Evolutionary conservation across 495 filamentous ascomycete genomes (phyloP), one percentile per base, ranked within the genome.

Genomic region (Platismatia glauca): DNA sequence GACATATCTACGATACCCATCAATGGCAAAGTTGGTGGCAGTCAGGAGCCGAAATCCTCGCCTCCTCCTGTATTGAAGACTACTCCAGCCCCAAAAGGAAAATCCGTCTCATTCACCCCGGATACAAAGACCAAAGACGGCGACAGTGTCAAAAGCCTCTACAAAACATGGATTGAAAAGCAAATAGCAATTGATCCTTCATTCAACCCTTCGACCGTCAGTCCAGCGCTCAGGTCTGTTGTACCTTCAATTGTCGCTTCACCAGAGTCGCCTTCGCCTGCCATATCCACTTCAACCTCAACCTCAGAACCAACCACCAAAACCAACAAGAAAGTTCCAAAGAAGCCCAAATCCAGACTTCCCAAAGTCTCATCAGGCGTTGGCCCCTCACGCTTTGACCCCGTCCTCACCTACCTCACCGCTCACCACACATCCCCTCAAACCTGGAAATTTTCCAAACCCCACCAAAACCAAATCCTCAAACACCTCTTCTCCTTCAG

Each of bases 401-500:
- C 85, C 7, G 84, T 89, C 61, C 81, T 95, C 43, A 76, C 74
- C 27, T 96, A 96, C 71, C 78, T 96, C 27, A 79, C 77, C 31
- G 79, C 81, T 70, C 92, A 89, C 80, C 76, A 86, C 71, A 81
- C 79, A 50, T 78, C 82, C 55, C 84, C 82, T 50, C 73, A 78
- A 0, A 77, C 74, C 43, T 96, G 91, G 91, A 96, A 95, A 73
- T 96, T 96, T 76, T 92, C 92, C 77, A 96, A 96, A 76, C 87
- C 86, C 60, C 82, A 88, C 70, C 90, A 95, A 75, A 88, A 84
- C 20, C 82, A 87, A 60, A 74, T 96, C 20, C 82, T 96, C 72
- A 92, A 91, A 75, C 84, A 94, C 70, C 72, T 89, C 29, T 89
- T 92, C 68, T 84, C 88, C 61, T 71, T 84, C 55, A 77, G 84